Evolutionary conservation across 208 protist genomes (phyloP), one percentile per base, ranked within the genome.

Genomic region (Trypanosoma cruzi): DNA sequence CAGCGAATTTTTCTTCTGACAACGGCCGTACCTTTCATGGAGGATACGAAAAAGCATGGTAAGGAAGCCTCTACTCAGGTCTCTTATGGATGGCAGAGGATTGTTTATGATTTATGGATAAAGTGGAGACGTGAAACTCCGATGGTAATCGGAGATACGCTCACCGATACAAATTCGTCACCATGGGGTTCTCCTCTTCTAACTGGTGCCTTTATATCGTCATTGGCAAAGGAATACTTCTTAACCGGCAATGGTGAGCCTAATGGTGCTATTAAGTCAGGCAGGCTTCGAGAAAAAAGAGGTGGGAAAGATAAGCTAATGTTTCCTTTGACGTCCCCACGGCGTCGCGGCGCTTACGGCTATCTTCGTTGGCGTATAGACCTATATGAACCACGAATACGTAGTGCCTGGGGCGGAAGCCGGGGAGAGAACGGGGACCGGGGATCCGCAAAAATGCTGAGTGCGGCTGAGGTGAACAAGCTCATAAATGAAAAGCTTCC

Each of bases 291-390:
- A 16, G 44, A 34, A 20, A 56, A 24, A 34, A 50, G 46, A 20
- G 55, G 46, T 53, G 50, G 29, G 16, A 52, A 46, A 40, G 68
- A 73, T 18, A 3, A 62, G 14, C 31, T 64, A 56, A 18, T 57
- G 24, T 24, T 61, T 46, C 55, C 71, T 16, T 65, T 75, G 40
- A 53, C 80, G 34, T 22, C 32, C 26, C 68, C 80, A 14, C 67
- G 84, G 8, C 81, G 85, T 52, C 81, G 86, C 6, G 82, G 82
- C 8, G 68, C 67, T 14, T 95, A 92, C 77, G 81, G 75, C 32
- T 95, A 88, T 67, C 71, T 95, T 58, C 73, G 81, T 22, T 95
- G 89, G 89, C 81, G 75, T 46, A 74, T 95, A 53, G 89, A 95
- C 59, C 69, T 81, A 13, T 85, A 86, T 71, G 61, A 79, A 46